Percentiles rank a stretch among this genome's conserved stretches.
Evolutionary conservation across 2,329 filamentous ascomycete species (phyloP).

Genomic region (Alternaria postmessia): DNA sequence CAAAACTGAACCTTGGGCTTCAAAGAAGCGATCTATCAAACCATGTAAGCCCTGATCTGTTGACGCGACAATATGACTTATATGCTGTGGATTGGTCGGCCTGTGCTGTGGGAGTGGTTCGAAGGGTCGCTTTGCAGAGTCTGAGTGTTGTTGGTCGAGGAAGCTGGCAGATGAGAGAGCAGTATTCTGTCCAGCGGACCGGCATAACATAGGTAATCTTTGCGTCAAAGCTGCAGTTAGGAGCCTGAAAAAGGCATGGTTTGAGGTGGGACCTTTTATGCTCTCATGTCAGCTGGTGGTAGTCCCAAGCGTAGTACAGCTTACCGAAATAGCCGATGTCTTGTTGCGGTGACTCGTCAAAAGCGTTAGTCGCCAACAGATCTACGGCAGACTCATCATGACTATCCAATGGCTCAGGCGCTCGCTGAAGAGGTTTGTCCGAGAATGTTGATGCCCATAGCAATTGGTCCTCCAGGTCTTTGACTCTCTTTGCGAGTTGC

Average conservation of each 20-base stretch:
- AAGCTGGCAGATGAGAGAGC: background rate
- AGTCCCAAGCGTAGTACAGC: background rate
- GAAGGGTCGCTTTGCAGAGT: background rate
- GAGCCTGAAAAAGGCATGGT: background rate
- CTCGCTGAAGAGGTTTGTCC: background rate
- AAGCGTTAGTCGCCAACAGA: background rate
- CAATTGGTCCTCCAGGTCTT: background rate
- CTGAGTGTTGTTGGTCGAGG: background rate
- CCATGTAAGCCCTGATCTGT: too few relatives aligned
- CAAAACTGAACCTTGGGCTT: background rate
- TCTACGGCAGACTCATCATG: background rate
- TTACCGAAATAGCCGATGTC: background rate
- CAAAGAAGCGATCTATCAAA: background rate
- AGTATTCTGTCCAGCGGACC: background rate
- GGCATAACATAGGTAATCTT: background rate
- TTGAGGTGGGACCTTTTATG: fast-evolving
- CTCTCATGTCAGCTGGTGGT: background rate
- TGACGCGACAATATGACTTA: background rate
- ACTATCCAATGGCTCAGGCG: background rate
- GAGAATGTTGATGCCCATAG: background rate
- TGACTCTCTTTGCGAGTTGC: background rate
- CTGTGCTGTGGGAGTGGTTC: background rate
- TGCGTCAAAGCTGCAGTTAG: background rate
- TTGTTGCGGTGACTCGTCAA: background rate
- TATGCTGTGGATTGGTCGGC: background rate